Conservation (phyloP, 345 rosid species). For the Ricinus communis region DNA sequence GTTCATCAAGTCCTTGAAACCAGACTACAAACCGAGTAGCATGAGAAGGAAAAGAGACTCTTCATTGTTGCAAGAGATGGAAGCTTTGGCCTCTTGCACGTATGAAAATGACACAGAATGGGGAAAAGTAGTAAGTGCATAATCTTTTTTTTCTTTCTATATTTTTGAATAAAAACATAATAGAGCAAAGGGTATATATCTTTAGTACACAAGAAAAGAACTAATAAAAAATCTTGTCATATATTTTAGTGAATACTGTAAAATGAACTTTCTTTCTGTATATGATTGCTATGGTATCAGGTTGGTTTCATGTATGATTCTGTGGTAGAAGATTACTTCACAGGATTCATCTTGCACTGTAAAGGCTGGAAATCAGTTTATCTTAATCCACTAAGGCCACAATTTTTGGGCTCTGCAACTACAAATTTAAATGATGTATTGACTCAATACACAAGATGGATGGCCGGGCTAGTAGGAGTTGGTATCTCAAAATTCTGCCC, state of each 20-base stretch:
- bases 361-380: conserved; percentile 44
- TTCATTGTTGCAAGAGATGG: conserved; percentile 19
- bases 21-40: not conserved
- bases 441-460: conserved; percentile 43
- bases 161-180: too few relatives aligned
- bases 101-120: conserved; percentile 37
- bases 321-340: conserved; percentile 47
- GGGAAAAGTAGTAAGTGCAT: conserved; percentile 40
- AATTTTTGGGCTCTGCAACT: conserved; percentile 33
- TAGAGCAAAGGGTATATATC: too few relatives aligned
- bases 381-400: conserved; percentile 32
- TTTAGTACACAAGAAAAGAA: too few relatives aligned
- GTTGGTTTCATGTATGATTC: conserved; percentile 40
- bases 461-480: conserved; percentile 28
- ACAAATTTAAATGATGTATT: conserved; percentile 27
- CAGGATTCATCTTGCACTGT: conserved; percentile 34
- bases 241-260: too few relatives aligned
- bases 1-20: conserved; percentile 28
- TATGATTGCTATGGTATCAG: conserved; percentile 11
- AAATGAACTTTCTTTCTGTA: too few relatives aligned
- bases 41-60: too few relatives aligned
- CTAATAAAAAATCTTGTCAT: too few relatives aligned
- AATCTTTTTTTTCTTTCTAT: not conserved
- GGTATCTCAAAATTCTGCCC: conserved; percentile 43
- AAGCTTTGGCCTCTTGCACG: conserved; percentile 31